phyloP scores from a whole-genome alignment of 306 rosid species.

The Cercis canadensis region DNA sequence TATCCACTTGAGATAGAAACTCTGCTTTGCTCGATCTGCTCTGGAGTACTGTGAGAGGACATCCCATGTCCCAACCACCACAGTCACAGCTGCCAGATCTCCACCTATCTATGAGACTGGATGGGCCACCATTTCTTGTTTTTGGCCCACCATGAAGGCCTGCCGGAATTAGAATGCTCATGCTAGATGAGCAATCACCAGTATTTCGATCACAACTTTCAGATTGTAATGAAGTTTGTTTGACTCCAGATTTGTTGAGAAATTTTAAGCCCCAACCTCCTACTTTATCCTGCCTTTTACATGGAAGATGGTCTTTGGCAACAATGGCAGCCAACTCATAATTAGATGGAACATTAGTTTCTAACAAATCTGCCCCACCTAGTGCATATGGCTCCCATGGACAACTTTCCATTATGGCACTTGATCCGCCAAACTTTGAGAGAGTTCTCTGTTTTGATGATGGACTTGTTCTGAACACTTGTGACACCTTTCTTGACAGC shows the following conservation, averaged over 20 bases:
- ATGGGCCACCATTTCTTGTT: constrained; percentile 79
- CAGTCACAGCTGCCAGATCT: constrained; percentile 94
- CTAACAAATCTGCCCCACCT: constrained; percentile 43
- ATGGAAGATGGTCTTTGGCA: constrained; percentile 69
- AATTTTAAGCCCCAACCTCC: constrained; percentile 99
- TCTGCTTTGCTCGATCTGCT: constrained; percentile 52
- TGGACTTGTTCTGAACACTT: constrained; percentile 63
- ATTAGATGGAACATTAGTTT: constrained; percentile 64
- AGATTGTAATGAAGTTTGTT: constrained; percentile 42
- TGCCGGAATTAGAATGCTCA: constrained; percentile 78
- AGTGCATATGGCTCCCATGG: constrained; percentile 50
- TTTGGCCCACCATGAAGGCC: constrained; percentile 92
- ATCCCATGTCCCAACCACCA: constrained; percentile 99
- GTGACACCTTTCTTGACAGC: constrained; percentile 68
- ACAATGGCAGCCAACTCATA: constrained; percentile 85
- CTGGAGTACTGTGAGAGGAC: constrained; percentile 79
- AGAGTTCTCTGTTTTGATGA: constrained; percentile 59
- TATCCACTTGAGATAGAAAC: constrained; percentile 43
- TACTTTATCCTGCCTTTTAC: constrained; percentile 43
- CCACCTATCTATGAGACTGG: constrained; percentile 89
- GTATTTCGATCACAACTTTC: constrained; percentile 52
- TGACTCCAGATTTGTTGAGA: constrained; percentile 65
- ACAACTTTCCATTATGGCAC: constrained; percentile 50
- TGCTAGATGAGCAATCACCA: constrained; percentile 67
- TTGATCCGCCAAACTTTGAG: constrained; percentile 54